These are phyloP conservation scores for Maudiozyma serrabonitensis DNA, from an alignment of 805 yeast species.

Conservation along the genomic window DNA sequence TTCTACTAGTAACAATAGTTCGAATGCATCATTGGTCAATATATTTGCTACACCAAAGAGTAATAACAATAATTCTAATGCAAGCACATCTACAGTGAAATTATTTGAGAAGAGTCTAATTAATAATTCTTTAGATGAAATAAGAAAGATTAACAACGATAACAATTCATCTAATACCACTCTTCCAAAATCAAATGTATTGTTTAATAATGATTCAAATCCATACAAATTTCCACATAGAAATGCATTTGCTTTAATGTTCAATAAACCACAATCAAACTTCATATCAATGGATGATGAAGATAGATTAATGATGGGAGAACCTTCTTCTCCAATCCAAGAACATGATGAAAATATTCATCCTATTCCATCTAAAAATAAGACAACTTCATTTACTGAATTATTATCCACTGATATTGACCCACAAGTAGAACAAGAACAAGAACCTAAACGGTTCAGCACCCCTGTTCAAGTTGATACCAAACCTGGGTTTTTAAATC, in stretches of 20 bases:
- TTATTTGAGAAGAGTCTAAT: constrained; percentile 21
- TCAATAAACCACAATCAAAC: constrained; percentile 4
- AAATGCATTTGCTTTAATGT: constrained; percentile 9
- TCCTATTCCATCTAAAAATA: neutral
- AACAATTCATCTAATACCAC: neutral
- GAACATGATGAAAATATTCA: neutral
- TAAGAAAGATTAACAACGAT: constrained; percentile 9
- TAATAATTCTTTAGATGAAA: constrained; percentile 25
- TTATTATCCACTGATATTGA: neutral
- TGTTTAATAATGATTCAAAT: neutral
- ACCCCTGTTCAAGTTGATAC: neutral
- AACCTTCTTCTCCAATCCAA: neutral
- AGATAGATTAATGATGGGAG: constrained; percentile 25
- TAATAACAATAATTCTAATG: neutral
- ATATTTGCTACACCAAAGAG: neutral
- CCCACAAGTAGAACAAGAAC: neutral
- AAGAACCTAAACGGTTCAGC: neutral
- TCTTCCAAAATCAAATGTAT: constrained; percentile 4
- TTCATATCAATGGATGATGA: constrained; percentile 20
- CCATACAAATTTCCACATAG: neutral
- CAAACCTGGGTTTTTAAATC: neutral
- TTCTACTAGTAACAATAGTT: constrained; percentile 25
- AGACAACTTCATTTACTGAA: neutral
- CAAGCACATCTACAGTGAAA: neutral
- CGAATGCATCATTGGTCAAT: constrained; percentile 18